phyloP scores from a whole-genome alignment of 1,139 yeast species.

The Waltiozyma sp. region DNA sequence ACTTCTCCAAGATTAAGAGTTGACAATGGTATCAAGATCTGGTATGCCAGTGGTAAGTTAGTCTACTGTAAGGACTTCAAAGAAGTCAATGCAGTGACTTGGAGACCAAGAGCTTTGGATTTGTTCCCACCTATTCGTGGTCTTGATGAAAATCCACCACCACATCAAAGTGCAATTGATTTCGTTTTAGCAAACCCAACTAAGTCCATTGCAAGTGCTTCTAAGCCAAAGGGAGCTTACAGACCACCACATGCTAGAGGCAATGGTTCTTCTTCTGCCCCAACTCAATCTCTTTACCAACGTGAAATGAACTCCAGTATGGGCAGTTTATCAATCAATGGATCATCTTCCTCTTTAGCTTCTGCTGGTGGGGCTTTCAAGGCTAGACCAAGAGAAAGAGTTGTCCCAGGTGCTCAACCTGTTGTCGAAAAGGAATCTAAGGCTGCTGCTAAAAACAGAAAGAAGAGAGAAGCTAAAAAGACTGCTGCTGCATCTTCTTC shows the following conservation, averaged over 20 bases:
- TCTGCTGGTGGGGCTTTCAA: constrained; percentile 1
- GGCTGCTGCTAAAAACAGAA: constrained; percentile 64
- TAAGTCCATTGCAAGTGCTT: constrained; percentile 15
- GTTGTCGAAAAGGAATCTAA: constrained; percentile 30
- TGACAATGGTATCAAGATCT: constrained; percentile 86
- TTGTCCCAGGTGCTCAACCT: constrained; percentile 30
- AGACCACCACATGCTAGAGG: constrained; percentile 93
- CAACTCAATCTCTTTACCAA: constrained; percentile 41
- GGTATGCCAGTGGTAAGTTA: constrained; percentile 86
- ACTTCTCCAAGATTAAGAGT: constrained; percentile 95
- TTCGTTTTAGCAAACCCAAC: constrained; percentile 34
- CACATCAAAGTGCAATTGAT: constrained; percentile 60
- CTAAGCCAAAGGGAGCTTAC: constrained; percentile 74
- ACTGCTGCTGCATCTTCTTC: constrained; percentile 15
- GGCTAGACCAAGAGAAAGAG: constrained; percentile 19
- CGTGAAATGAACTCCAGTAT: constrained; percentile 33
- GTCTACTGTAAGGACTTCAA: constrained; percentile 67
- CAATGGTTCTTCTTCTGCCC: constrained; percentile 27
- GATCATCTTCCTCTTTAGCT: constrained; percentile 8
- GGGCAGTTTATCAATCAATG: constrained; percentile 1
- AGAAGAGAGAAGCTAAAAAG: constrained; percentile 65
- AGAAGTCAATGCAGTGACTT: constrained; percentile 70
- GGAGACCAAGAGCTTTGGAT: constrained; percentile 68
- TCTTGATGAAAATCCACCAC: constrained; percentile 47
- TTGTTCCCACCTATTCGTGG: constrained; percentile 49